Conservation (phyloP, 371 early-diverging fungal species). For the Dipsacomyces acuminosporus region DNA sequence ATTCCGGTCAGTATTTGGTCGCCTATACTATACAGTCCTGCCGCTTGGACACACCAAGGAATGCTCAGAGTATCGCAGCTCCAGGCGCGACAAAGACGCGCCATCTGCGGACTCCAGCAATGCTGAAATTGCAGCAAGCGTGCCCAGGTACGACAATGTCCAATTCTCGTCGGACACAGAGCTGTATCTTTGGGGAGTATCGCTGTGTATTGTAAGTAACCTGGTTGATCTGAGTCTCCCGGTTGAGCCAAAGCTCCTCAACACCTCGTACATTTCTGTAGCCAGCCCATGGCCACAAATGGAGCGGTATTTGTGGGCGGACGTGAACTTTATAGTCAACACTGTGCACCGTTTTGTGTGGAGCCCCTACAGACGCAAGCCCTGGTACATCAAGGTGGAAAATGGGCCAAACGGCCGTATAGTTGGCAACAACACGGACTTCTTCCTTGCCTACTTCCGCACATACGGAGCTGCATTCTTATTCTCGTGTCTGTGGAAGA, state of each 20-base stretch:
- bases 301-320: conserved; percentile 22
- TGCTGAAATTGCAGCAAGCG: no score
- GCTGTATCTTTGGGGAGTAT: conserved; percentile 46
- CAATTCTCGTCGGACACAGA: conserved; percentile 27
- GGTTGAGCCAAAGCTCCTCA: conserved; percentile 5
- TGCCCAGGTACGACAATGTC: conserved; percentile 6
- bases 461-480: conserved; percentile 9
- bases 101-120: no score
- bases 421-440: conserved; percentile 18
- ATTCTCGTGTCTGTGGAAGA: conserved; percentile 11
- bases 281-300: conserved; percentile 37
- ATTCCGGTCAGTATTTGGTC: conserved; percentile 6
- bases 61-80: background rate
- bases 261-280: conserved; percentile 13
- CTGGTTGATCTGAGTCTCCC: conserved; percentile 40
- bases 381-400: conserved; percentile 13
- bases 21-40: conserved; percentile 23
- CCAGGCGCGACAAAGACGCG: no score
- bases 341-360: conserved; percentile 3
- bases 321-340: conserved; percentile 22
- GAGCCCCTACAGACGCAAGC: conserved; percentile 25
- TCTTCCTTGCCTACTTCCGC: conserved; percentile 12
- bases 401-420: background rate
- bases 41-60: conserved; percentile 5
- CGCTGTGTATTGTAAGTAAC: conserved; percentile 23